Conservation (phyloP, 2,329 filamentous ascomycete species). For the Endoconidiophora polonica region DNA sequence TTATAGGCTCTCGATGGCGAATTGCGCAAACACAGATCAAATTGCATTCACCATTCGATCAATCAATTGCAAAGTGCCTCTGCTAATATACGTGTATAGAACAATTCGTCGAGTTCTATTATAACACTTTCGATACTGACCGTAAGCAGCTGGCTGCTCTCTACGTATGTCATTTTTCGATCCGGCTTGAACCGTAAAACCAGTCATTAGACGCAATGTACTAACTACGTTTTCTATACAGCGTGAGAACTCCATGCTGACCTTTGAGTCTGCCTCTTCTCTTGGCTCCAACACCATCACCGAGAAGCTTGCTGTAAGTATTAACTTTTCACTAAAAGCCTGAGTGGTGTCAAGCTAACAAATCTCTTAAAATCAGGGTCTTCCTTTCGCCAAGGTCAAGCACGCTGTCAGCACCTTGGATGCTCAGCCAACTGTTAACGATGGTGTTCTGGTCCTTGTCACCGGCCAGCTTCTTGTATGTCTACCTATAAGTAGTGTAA, state of each 20-base stretch:
- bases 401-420: slow-evolving; percentile 67
- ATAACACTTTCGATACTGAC: slow-evolving; percentile 66
- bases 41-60: not conserved
- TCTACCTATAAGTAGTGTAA: slow-evolving; percentile 9
- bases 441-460: slow-evolving; percentile 70
- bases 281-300: slow-evolving; percentile 51
- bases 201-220: not conserved
- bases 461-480: slow-evolving; percentile 72
- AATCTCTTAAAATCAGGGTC: slow-evolving; percentile 30
- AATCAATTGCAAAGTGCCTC: not conserved
- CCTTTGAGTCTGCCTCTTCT: slow-evolving; percentile 60
- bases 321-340: slow-evolving; percentile 4
- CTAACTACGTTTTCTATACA: slow-evolving; percentile 23
- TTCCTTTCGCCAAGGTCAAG: slow-evolving; percentile 68
- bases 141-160: slow-evolving; percentile 48
- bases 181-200: not conserved
- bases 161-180: slow-evolving; percentile 50
- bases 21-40: not conserved
- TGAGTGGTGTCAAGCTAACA: not conserved
- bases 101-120: slow-evolving; percentile 84
- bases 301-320: slow-evolving; percentile 63
- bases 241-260: slow-evolving; percentile 79
- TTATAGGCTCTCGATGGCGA: not conserved
- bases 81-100: slow-evolving; percentile 30
- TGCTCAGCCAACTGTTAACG: slow-evolving; percentile 54